A percentile compares a stretch with the other conserved stretches of the same genome.
phyloP scores from a whole-genome alignment of 2,329 filamentous ascomycete species.

The Fusarium sp. region DNA sequence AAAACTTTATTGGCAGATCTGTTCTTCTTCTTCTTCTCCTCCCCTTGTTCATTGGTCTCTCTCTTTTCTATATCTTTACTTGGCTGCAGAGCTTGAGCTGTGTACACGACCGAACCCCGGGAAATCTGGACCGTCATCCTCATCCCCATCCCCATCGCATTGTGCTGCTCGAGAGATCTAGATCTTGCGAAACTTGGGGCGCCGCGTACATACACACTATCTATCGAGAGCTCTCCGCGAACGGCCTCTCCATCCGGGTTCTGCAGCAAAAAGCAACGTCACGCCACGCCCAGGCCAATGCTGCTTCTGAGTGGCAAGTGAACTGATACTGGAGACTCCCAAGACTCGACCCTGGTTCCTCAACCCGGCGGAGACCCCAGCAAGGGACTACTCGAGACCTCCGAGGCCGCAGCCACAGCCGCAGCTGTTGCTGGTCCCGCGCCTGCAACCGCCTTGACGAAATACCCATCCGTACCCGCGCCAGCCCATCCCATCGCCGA shows the following conservation, averaged over 20 bases:
- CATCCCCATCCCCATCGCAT: neutral
- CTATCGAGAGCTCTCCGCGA: neutral
- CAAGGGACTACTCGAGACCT: constrained; percentile 17
- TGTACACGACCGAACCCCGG: constrained; percentile 13
- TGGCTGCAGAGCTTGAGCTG: constrained; percentile 14
- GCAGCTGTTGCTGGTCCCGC: constrained; percentile 27
- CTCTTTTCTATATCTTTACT: constrained; percentile 31
- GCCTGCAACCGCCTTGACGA: constrained; percentile 28
- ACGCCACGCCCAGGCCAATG: constrained; percentile 24
- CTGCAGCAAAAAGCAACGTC: constrained; percentile 10
- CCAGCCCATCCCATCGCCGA: constrained; percentile 1
- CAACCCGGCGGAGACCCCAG: constrained; percentile 25
- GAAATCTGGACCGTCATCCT: constrained; percentile 1
- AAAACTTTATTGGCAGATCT: constrained; percentile 1
- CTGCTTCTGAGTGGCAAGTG: constrained; percentile 20
- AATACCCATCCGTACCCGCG: constrained; percentile 24
- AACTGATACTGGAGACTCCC: constrained; percentile 5
- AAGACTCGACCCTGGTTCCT: constrained; percentile 29
- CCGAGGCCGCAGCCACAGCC: constrained; percentile 27
- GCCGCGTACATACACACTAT: neutral
- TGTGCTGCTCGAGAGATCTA: neutral
- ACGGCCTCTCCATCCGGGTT: constrained; percentile 16
- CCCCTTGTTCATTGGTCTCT: constrained; percentile 7
- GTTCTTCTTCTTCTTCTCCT: neutral
- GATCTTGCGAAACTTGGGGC: constrained; percentile 1